Percentiles rank a stretch among this genome's conserved stretches.
Evolutionary conservation across 2,329 filamentous ascomycete genomes (phyloP).

Genomic region (Rutstroemia sydowiana): DNA sequence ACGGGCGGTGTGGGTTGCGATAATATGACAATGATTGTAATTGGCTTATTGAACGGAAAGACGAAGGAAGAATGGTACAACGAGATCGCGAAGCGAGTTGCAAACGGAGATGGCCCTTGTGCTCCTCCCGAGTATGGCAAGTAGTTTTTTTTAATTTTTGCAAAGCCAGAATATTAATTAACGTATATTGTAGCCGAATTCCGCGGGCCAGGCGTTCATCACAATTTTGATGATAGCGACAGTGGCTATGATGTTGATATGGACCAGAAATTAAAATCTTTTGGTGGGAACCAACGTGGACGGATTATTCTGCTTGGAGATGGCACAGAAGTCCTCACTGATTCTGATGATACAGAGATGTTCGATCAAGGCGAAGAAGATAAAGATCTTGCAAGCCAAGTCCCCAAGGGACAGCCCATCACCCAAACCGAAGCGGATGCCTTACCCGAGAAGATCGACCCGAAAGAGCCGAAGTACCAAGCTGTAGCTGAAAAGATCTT

Average conservation of each 20-base stretch:
- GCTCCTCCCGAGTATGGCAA: constrained; percentile 98
- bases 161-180: constrained; percentile 18
- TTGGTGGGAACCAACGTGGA: constrained; percentile 65
- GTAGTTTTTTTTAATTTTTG: constrained; percentile 17
- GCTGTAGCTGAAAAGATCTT: constrained; percentile 14
- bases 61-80: constrained; percentile 98
- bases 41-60: constrained; percentile 85
- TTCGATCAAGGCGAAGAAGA: constrained; percentile 85
- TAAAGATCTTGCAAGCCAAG: constrained; percentile 78
- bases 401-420: constrained; percentile 51
- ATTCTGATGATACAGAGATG: constrained; percentile 86
- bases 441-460: constrained; percentile 15
- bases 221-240: constrained; percentile 75
- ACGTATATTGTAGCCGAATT: constrained; percentile 59
- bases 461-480: constrained; percentile 20
- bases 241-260: constrained; percentile 70
- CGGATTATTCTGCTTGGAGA: constrained; percentile 93
- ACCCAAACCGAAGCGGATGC: constrained; percentile 7
- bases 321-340: constrained; percentile 85
- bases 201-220: constrained; percentile 73
- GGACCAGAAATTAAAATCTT: constrained; percentile 55
- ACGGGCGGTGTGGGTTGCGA: constrained; percentile 96
- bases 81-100: constrained; percentile 85
- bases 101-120: constrained; percentile 94
- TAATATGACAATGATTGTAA: constrained; percentile 97